Conservation (phyloP, 257 asterid species). For the Misopates orontium region DNA sequence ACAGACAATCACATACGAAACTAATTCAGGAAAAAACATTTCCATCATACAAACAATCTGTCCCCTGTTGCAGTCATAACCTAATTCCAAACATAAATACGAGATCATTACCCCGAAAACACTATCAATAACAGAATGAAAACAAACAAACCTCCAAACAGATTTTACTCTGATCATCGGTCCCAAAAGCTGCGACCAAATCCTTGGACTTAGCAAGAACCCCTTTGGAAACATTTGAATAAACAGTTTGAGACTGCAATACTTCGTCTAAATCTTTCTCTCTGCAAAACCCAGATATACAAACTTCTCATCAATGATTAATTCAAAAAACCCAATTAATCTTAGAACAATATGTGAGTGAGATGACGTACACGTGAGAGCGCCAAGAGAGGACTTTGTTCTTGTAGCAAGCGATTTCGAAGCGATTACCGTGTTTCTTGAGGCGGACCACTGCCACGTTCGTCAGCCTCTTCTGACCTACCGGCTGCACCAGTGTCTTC, state of each 20-base stretch:
- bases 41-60: background rate
- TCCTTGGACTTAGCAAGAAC: slow-evolving; percentile 87
- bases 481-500: slow-evolving; percentile 77
- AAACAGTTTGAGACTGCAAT: slow-evolving; percentile 90
- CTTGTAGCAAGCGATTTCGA: slow-evolving; percentile 67
- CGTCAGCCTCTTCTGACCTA: slow-evolving; percentile 92
- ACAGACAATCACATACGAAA: background rate
- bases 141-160: slow-evolving; percentile 78
- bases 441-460: slow-evolving; percentile 97
- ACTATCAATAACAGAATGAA: too few species aligned
- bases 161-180: slow-evolving; percentile 75
- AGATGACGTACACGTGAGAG: slow-evolving; percentile 39
- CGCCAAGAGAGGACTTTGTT: slow-evolving; percentile 98
- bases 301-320: too few species aligned
- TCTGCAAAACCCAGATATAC: slow-evolving; percentile 66
- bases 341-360: too few species aligned
- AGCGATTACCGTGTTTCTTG: slow-evolving; percentile 82
- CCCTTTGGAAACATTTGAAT: slow-evolving; percentile 89
- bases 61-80: slow-evolving; percentile 8
- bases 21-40: background rate
- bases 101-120: too few species aligned
- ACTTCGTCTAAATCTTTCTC: slow-evolving; percentile 98
- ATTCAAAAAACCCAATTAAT: too few species aligned
- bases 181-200: slow-evolving; percentile 78
- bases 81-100: background rate